Evolutionary conservation across 2,329 filamentous ascomycete genomes (phyloP).

Genomic region (Cryphonectria naterciae): DNA sequence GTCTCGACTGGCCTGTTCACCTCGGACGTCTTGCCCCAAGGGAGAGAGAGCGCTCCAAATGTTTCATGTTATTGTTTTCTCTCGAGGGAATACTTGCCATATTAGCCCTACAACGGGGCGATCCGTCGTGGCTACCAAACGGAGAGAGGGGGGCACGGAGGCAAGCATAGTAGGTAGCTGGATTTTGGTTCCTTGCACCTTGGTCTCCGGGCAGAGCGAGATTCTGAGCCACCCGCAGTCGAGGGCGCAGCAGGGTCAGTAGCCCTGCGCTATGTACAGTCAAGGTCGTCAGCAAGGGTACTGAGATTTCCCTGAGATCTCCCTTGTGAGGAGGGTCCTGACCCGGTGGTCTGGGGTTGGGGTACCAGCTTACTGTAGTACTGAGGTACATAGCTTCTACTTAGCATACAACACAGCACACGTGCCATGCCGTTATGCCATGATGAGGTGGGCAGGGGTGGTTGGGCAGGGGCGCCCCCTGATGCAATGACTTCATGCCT

Average conservation of each 20-base stretch:
- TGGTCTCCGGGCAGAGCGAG: slow-evolving; percentile 3
- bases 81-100: neutral
- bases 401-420: neutral
- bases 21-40: neutral
- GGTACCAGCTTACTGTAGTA: neutral
- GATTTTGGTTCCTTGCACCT: neutral
- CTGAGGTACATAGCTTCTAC: neutral
- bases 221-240: neutral
- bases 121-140: neutral
- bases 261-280: neutral
- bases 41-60: neutral
- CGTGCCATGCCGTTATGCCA: neutral
- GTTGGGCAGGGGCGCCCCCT: neutral
- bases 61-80: neutral
- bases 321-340: neutral
- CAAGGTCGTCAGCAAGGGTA: neutral
- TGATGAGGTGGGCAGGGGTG: neutral
- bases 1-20: neutral
- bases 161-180: neutral
- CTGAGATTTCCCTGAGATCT: neutral
- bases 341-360: neutral
- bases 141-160: neutral
- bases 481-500: slow-evolving; percentile 1
- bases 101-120: neutral
- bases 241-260: neutral